Base-by-base conservation (phyloP, 148 eudicot genomes). In the Selenicereus undatus region DNA sequence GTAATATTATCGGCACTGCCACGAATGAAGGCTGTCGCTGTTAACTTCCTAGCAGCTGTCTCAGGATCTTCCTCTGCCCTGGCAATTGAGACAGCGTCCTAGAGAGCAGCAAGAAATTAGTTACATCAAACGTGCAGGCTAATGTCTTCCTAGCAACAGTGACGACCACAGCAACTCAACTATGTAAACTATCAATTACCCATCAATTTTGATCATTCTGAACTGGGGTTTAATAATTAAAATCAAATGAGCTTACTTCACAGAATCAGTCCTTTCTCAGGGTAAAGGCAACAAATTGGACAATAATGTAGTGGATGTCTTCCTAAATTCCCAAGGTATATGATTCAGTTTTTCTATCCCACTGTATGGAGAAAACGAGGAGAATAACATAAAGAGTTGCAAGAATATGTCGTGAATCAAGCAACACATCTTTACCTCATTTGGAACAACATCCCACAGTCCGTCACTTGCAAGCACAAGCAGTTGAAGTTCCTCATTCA, bases 391-490 rank as follows among this genome's bases (percentile, higher is more conserved):
- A 2, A n/a, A 20, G 68, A 20, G 68, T 62, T 6, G 29, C 24
- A 62, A 62, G 68, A 62, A 22, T 9, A 62, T 62, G 68, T n/a
- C n/a, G 26, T 62, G 68, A 10, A 62, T 62, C 11, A 11, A 62
- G 68, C 68, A 62, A 14, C 74, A 30, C 42, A 74, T 26, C 80
- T 81, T 81, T 83, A 96, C 98, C 97, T 92, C 98, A 81, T 95
- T 95, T 3, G 93, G 88, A 36, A 95, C 91, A 69, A 93, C 97
- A 79, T 95, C 98, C 98, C 98, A 95, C 3, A 95, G 93, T 42
- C 98, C 98, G 82, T 95, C 98, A 77, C 97, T 93, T 11, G 98
- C 98, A 88, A 95, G 96, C 86, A 95, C 98, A 71, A 95, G 91
- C 85, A 90, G 70, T 83, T 95, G 96, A 70, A 91, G 86, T 72